Conservation (phyloP, 148 eudicot genomes). For the Diospyros kaki region DNA sequence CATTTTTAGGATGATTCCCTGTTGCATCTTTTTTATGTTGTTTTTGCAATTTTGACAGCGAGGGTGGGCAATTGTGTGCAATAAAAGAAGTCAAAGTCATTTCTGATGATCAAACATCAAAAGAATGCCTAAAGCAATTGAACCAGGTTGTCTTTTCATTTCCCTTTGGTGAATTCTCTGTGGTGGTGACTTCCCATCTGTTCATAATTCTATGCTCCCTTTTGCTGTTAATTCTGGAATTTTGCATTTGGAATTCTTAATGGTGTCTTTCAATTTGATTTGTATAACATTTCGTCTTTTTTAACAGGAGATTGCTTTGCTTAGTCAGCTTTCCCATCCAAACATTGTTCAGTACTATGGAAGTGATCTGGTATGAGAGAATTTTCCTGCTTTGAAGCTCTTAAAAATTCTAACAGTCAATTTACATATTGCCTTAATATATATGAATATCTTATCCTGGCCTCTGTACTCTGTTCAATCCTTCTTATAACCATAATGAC, state of each 20-base stretch:
- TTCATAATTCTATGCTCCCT: not conserved
- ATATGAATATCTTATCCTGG: not conserved
- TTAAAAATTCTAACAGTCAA: not conserved
- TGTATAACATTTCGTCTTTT: slow-evolving; percentile 5
- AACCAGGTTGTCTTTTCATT: slow-evolving; percentile 59
- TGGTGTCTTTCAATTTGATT: not conserved
- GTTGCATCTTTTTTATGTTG: not conserved
- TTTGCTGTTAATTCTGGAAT: not conserved
- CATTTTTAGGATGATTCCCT: not conserved
- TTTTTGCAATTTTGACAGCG: slow-evolving; percentile 44
- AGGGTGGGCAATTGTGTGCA: slow-evolving; percentile 92
- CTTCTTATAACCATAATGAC: not conserved
- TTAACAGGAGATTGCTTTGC: slow-evolving; percentile 81
- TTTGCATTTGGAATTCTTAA: not conserved
- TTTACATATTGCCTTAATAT: not conserved
- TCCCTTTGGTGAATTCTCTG: not conserved
- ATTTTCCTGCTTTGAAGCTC: slow-evolving; percentile 10
- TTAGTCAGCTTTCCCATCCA: slow-evolving; percentile 81
- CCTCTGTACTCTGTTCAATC: not conserved
- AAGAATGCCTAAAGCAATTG: slow-evolving; percentile 88
- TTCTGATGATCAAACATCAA: slow-evolving; percentile 77
- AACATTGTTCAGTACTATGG: slow-evolving; percentile 88
- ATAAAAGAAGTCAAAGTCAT: slow-evolving; percentile 81
- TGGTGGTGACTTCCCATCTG: not conserved
- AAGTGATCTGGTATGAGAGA: slow-evolving; percentile 72